These are phyloP conservation scores for Dipteronia sinensis DNA, from an alignment of 345 rosid genomes.

Conservation along the genomic window DNA sequence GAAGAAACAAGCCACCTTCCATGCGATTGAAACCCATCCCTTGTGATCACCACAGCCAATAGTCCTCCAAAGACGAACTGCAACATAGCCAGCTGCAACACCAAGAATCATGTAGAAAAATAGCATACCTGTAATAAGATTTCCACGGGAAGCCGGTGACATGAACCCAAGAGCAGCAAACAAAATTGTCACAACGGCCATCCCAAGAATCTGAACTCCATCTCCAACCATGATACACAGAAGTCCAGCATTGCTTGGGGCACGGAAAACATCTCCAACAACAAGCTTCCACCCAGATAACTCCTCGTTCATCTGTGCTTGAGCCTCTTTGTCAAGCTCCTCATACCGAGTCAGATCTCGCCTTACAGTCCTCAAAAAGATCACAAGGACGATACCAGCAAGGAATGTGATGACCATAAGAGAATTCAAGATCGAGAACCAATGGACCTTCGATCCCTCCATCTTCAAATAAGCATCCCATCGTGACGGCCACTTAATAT, in stretches of 20 bases:
- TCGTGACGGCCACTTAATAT: conserved; percentile 90
- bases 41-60: conserved; percentile 55
- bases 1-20: conserved; percentile 77
- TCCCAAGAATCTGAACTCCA: conserved; percentile 78
- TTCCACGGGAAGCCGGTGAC: conserved; percentile 84
- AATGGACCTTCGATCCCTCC: conserved; percentile 90
- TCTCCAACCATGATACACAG: conserved; percentile 73
- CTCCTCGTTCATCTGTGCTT: conserved; percentile 93
- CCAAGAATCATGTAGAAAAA: conserved; percentile 74
- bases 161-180: conserved; percentile 82
- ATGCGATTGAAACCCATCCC: conserved; percentile 69
- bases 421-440: conserved; percentile 83
- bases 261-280: conserved; percentile 78
- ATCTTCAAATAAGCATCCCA: conserved; percentile 86
- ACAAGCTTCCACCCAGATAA: conserved; percentile 85
- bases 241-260: conserved; percentile 56
- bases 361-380: conserved; percentile 86
- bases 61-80: conserved; percentile 73
- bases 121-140: conserved; percentile 73
- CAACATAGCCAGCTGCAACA: conserved; percentile 68
- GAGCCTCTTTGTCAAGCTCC: conserved; percentile 91
- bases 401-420: conserved; percentile 88
- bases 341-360: conserved; percentile 85
- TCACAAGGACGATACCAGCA: conserved; percentile 85
- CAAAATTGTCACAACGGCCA: conserved; percentile 68